A percentile compares a stretch with the other conserved stretches of the same genome.
phyloP scores from a whole-genome alignment of 1,284 basidiomycete species.

The Ustilago shanxiensis region DNA sequence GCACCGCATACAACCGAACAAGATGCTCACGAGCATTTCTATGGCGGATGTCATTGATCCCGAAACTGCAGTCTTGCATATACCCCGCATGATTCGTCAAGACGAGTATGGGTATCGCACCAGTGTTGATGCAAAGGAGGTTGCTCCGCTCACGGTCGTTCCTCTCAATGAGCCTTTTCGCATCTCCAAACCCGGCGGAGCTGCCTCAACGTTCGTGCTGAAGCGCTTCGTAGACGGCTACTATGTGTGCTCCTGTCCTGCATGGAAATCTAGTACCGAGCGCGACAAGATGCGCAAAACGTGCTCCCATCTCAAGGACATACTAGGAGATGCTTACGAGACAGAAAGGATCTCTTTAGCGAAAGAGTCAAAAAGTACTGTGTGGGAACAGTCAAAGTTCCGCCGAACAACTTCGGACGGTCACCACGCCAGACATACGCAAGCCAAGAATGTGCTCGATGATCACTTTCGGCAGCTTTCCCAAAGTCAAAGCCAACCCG shows the following conservation, averaged over 20 bases:
- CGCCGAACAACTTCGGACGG: slow-evolving; percentile 32
- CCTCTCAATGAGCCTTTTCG: slow-evolving; percentile 23
- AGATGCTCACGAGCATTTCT: slow-evolving; percentile 42
- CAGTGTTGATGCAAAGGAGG: slow-evolving; percentile 34
- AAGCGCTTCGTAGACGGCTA: slow-evolving; percentile 61
- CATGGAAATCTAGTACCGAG: slow-evolving; percentile 73
- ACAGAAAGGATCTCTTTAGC: slow-evolving; percentile 31
- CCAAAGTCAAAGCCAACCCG: slow-evolving; percentile 38
- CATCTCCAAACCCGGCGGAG: slow-evolving; percentile 21
- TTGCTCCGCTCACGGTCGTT: slow-evolving; percentile 31
- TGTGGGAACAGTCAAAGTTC: slow-evolving; percentile 38
- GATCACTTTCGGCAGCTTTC: slow-evolving; percentile 40
- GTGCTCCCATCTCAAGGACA: slow-evolving; percentile 76
- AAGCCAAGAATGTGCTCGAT: slow-evolving; percentile 43
- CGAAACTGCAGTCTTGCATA: slow-evolving; percentile 42
- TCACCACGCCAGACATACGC: slow-evolving; percentile 32
- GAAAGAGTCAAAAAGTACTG: slow-evolving; percentile 37
- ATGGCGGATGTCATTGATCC: slow-evolving; percentile 47
- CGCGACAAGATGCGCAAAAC: slow-evolving; percentile 75
- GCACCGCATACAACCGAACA: neutral
- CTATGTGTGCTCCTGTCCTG: slow-evolving; percentile 72
- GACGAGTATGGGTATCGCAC: slow-evolving; percentile 52
- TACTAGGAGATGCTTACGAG: slow-evolving; percentile 77
- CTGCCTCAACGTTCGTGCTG: slow-evolving; percentile 16
- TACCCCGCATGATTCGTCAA: slow-evolving; percentile 45